Percentiles rank a stretch among this genome's conserved stretches.
phyloP scores from a whole-genome alignment of 2,329 filamentous ascomycete species.

The Tolypocladium inflatum region DNA sequence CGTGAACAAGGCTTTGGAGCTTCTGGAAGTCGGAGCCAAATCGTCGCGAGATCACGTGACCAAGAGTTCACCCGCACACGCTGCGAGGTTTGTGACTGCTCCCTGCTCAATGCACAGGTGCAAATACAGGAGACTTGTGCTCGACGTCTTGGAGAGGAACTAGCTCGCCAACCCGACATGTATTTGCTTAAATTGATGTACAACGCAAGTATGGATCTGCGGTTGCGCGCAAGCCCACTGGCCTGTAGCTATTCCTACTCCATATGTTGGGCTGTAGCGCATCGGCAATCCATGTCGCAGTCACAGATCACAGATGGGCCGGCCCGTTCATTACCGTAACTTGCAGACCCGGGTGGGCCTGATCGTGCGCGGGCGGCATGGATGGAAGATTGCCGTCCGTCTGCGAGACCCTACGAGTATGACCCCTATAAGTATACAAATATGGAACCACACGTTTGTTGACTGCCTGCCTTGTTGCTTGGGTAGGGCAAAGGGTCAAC shows the following conservation, averaged over 20 bases:
- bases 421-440: not conserved
- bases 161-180: not conserved
- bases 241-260: not conserved
- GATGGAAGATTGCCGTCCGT: not conserved
- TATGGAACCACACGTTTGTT: not conserved
- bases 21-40: conserved; percentile 5
- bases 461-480: not conserved
- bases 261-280: too few relatives aligned
- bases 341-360: not conserved
- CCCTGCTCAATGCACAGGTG: not conserved
- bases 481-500: not conserved
- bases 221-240: not conserved
- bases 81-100: not conserved
- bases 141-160: not conserved
- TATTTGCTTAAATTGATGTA: not conserved
- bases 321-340: not conserved
- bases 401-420: not conserved
- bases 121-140: not conserved
- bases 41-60: conserved; percentile 22
- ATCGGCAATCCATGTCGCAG: not conserved
- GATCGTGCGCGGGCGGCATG: not conserved
- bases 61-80: not conserved
- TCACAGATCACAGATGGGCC: not conserved
- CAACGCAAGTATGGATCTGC: not conserved
- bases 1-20: not conserved